Base-by-base conservation (phyloP, 2,329 filamentous ascomycete species). In the Colletotrichum spinosum region DNA sequence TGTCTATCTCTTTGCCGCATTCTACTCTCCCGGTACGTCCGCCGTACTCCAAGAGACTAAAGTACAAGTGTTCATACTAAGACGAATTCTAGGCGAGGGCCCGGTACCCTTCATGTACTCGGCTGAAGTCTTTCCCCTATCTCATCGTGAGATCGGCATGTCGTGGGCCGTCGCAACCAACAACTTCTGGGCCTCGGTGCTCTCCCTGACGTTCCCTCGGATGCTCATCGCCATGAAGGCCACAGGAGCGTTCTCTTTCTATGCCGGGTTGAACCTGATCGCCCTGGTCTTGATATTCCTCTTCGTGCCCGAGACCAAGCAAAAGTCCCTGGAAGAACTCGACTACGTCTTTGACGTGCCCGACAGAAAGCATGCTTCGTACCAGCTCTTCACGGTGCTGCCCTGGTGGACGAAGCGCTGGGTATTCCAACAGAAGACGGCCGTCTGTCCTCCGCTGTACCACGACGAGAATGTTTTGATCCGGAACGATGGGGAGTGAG, bases 81-180 rank as follows among this genome's bases (percentile, higher is more conserved):
- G n/a, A 46, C 44, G 8, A 9, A 0, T 8, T 11, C 39, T 25
- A 71, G 72, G 75, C 17, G 87, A 90, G 76, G 88, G 88, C 0
- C 83, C 86, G 0, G 87, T 90, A 0, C 87, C 87, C 0, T 90
- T 88, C 73, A 84, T 84, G 15, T 89, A 89, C 78, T 84, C 80
- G 0, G 86, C 88, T 4, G 88, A 90, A 71, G 86, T 89, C 11
- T 90, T 88, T 74, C 88, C 88, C 1, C 82, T 90, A 0, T 87
- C 85, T 2, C 87, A 90, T 73, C 80, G 88, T 67, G 88, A 90
- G 73, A 81, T 88, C 5, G 88, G 88, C 41, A 90, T 90, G 88
- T 81, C 81, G 0, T 88, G 84, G 76, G 86, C 86, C 6, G 87
- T 90, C 1, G 86, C 87, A 2, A 88, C 86, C 1, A 87, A 85